Evolutionary conservation across 2,329 filamentous ascomycete genomes (phyloP).

Genomic region (Monosporascus sp.): DNA sequence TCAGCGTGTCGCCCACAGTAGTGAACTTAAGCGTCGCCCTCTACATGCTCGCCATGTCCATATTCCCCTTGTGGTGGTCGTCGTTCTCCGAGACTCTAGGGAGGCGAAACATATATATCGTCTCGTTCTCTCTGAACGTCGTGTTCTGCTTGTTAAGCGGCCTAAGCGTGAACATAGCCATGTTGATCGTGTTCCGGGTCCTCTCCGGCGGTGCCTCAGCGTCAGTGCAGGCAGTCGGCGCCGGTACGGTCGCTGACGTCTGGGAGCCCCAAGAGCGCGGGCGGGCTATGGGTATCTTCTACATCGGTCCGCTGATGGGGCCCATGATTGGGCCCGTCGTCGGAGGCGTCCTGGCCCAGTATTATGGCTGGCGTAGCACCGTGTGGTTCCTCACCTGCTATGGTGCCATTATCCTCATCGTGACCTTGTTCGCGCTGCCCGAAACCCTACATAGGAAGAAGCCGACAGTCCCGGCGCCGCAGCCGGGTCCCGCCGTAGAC

Average conservation of each 20-base stretch:
- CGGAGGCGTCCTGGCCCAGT: conserved; percentile 65
- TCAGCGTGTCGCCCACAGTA: conserved; percentile 58
- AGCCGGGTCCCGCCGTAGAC: conserved; percentile 1
- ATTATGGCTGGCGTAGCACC: conserved; percentile 68
- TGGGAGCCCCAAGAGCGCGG: conserved; percentile 71
- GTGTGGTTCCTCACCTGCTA: conserved; percentile 74
- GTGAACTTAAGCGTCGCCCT: conserved; percentile 72
- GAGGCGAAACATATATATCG: conserved; percentile 71
- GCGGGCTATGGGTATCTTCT: conserved; percentile 76
- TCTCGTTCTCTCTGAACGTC: conserved; percentile 67
- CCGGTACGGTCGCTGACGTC: conserved; percentile 76
- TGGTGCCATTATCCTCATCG: conserved; percentile 50
- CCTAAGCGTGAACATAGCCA: conserved; percentile 61
- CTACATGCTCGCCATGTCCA: conserved; percentile 78
- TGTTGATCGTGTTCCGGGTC: conserved; percentile 73
- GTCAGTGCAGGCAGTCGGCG: conserved; percentile 76
- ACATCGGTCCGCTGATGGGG: conserved; percentile 70
- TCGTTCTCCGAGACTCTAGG: conserved; percentile 71
- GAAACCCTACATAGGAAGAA: conserved; percentile 52
- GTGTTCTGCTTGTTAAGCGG: conserved; percentile 67
- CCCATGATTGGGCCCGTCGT: conserved; percentile 72
- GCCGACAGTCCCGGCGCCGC: conserved; percentile 3
- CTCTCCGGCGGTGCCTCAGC: conserved; percentile 71
- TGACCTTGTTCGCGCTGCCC: conserved; percentile 57
- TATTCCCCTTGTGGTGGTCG: conserved; percentile 85